Base-by-base conservation (phyloP, 352 stramenopile species). In the Globisporangium cylindrosporum region DNA sequence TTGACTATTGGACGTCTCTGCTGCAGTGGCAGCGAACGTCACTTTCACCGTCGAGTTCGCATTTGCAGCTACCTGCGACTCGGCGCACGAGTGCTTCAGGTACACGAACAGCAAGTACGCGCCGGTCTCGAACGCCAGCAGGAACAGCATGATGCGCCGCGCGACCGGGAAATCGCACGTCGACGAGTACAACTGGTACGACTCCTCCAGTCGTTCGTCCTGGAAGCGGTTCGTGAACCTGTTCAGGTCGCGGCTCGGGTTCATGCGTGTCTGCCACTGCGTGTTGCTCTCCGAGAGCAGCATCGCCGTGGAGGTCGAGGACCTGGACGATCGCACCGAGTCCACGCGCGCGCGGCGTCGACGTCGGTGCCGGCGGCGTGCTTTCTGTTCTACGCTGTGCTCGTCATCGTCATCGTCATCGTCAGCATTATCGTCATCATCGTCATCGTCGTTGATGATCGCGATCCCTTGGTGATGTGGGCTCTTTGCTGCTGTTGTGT, bases 121-220 rank as follows among this genome's bases (percentile, higher is more conserved):
- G 6, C 75, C 72, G 29, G 84, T 51, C 73, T 94, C 79, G 51
- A 81, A 82, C 0, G 75, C 59, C 32, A 93, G 71, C 55, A 92
- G 74, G 32, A 85, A 78, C 55, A 93, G 66, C 73, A 91, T 77
- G 53, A 92, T 76, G 66, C 79, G 74, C 4, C 83, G 60, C 18
- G 82, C 82, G 12, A 86, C 75, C 3, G 80, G 74, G 60, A 94
- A 85, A 60, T 90, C 83, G 55, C 73, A 73, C 53, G 76, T 92
- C n/a, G 84, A 94, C 38, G 82, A 88, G 67, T 91, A 88, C 3
- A 94, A 67, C 60, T 94, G 86, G 64, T 92, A 94, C 53, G 84
- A 92, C 57, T 91, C 80, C 70, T 94, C 86, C 49, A 89, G 71
- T 20, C 82, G 73, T 36, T 83, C 73, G 70, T 93, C 84, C 32